A percentile compares a stretch with the other conserved stretches of the same genome.
phyloP scores from a whole-genome alignment of 148 eudicot genomes.

The Vaccinium vitisidaea region DNA sequence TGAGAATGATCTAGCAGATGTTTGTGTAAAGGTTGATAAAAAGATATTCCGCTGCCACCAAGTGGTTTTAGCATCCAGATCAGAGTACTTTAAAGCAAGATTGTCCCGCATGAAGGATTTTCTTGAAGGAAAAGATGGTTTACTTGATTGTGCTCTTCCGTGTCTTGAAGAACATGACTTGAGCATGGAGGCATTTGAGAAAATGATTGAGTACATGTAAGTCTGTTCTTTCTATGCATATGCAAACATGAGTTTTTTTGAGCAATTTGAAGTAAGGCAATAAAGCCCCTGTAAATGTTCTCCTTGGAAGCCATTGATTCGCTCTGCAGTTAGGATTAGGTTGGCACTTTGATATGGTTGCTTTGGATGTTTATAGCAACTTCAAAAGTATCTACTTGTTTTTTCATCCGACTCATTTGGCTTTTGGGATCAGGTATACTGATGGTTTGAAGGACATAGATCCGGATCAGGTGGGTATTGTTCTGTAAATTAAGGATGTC shows the following conservation, averaged over 20 bases:
- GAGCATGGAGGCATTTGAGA: conserved; percentile 77
- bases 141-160: conserved; percentile 49
- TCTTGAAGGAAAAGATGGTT: conserved; percentile 53
- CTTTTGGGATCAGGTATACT: conserved; percentile 68
- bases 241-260: background rate
- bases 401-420: background rate
- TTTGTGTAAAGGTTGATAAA: conserved; percentile 66
- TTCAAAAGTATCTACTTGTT: background rate
- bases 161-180: conserved; percentile 89
- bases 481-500: background rate
- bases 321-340: background rate
- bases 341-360: background rate
- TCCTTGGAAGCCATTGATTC: background rate
- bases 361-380: conserved; percentile 4
- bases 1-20: conserved; percentile 80
- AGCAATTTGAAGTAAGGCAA: background rate
- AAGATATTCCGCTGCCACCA: conserved; percentile 87
- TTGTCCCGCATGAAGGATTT: conserved; percentile 83
- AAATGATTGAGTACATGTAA: conserved; percentile 95
- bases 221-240: conserved; percentile 21
- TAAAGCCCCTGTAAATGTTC: background rate
- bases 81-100: conserved; percentile 92
- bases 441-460: conserved; percentile 73
- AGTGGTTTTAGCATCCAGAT: conserved; percentile 86
- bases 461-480: conserved; percentile 67